Percentiles rank a stretch among this genome's conserved stretches.
These are phyloP conservation scores for Trypanosoma congolense DNA, from an alignment of 208 protist genomes.

Conservation along the genomic window DNA sequence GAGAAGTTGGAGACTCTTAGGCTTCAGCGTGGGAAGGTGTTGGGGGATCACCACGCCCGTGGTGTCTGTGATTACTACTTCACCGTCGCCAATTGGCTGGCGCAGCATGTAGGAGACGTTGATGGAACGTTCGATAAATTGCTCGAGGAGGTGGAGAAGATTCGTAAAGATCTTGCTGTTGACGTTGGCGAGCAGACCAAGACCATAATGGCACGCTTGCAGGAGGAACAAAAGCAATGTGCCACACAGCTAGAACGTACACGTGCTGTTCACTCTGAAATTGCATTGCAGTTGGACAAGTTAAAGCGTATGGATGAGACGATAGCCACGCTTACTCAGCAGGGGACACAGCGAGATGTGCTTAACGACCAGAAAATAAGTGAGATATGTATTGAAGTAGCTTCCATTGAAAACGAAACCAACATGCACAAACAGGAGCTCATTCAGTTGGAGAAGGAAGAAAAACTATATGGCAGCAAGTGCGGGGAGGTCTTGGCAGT, in stretches of 20 bases:
- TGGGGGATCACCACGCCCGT: slow-evolving; percentile 52
- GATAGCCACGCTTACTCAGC: slow-evolving; percentile 43
- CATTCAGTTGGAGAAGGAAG: slow-evolving; percentile 51
- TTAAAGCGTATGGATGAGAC: slow-evolving; percentile 57
- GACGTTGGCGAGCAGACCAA: slow-evolving; percentile 38
- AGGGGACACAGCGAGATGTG: slow-evolving; percentile 50
- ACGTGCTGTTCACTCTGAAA: slow-evolving; percentile 34
- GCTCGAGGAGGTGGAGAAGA: slow-evolving; percentile 50
- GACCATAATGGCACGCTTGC: slow-evolving; percentile 39
- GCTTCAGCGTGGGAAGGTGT: slow-evolving; percentile 34
- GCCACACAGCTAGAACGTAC: slow-evolving; percentile 35
- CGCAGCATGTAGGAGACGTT: slow-evolving; percentile 47
- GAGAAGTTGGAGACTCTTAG: slow-evolving; percentile 57
- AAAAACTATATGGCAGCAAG: slow-evolving; percentile 44
- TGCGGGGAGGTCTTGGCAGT: slow-evolving; percentile 39
- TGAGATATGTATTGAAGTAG: slow-evolving; percentile 71
- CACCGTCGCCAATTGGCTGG: slow-evolving; percentile 47
- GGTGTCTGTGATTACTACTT: slow-evolving; percentile 75
- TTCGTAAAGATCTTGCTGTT: slow-evolving; percentile 46
- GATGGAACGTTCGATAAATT: slow-evolving; percentile 42
- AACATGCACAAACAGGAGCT: slow-evolving; percentile 53
- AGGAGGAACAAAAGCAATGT: slow-evolving; percentile 28
- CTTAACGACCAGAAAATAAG: slow-evolving; percentile 53
- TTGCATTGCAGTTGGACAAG: slow-evolving; percentile 37
- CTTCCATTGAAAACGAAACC: slow-evolving; percentile 49